A percentile compares a stretch with the other conserved stretches of the same genome.
Conservation (phyloP, 495 filamentous ascomycete genomes). For the Tirmania nivea region DNA sequence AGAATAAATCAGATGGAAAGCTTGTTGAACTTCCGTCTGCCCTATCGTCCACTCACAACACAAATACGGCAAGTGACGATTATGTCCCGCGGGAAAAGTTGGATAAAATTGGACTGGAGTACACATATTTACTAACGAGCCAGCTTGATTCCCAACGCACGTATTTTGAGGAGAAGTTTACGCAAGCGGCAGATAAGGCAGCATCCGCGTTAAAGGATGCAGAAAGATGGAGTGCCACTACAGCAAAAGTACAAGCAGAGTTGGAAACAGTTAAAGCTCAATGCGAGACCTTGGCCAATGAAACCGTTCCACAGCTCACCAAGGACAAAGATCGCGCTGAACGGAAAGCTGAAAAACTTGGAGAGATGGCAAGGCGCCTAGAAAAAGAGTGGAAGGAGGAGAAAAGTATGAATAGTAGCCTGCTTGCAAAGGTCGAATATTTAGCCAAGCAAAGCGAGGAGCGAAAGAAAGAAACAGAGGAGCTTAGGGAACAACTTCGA, state of each 20-base stretch:
- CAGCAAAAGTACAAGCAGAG: slow-evolving; percentile 28
- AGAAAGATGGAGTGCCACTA: slow-evolving; percentile 35
- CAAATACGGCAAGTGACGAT: slow-evolving; percentile 30
- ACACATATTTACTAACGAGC: slow-evolving; percentile 73
- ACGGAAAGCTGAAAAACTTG: slow-evolving; percentile 43
- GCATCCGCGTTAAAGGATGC: slow-evolving; percentile 45
- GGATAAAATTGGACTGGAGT: slow-evolving; percentile 79
- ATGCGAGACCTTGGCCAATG: slow-evolving; percentile 32
- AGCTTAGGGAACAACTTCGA: slow-evolving; percentile 65
- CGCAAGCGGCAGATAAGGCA: slow-evolving; percentile 81
- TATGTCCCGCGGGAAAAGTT: slow-evolving; percentile 76
- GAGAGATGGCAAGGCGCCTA: slow-evolving; percentile 51
- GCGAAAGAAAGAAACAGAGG: slow-evolving; percentile 34
- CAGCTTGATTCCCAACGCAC: slow-evolving; percentile 80
- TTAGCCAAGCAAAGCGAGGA: slow-evolving; percentile 34
- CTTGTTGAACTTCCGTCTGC: slow-evolving; percentile 55
- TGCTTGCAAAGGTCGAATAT: slow-evolving; percentile 56
- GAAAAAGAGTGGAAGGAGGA: slow-evolving; percentile 69
- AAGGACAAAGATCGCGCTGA: slow-evolving; percentile 46
- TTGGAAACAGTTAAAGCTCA: slow-evolving; percentile 33
- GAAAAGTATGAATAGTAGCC: slow-evolving; percentile 53
- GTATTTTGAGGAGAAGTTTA: slow-evolving; percentile 87
- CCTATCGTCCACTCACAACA: slow-evolving; percentile 9
- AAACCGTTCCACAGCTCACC: slow-evolving; percentile 44
- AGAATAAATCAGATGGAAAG: slow-evolving; percentile 77